Conservation (phyloP, 371 early-diverging fungal genomes). For the Haplosporangium sp. region DNA sequence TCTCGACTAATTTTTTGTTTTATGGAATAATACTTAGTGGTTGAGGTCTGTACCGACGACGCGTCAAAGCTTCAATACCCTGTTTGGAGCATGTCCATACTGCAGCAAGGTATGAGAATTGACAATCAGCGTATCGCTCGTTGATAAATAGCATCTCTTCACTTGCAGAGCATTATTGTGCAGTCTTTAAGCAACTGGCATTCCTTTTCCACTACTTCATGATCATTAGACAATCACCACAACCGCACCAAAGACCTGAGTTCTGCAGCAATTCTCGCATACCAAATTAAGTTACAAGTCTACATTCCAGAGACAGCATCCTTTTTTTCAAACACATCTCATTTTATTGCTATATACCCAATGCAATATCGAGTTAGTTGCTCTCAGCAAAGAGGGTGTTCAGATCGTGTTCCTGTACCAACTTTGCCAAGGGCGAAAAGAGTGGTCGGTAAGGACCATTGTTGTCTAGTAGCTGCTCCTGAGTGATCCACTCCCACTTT, state of each 20-base stretch:
- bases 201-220: neutral
- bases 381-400: slow-evolving; percentile 20
- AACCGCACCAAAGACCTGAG: slow-evolving; percentile 25
- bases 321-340: neutral
- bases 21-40: slow-evolving; percentile 53
- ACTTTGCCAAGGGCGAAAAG: slow-evolving; percentile 58
- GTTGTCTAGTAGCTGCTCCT: slow-evolving; percentile 55
- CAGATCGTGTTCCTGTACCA: slow-evolving; percentile 34
- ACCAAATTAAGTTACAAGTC: neutral
- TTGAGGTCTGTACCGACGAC: slow-evolving; percentile 63
- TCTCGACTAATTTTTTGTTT: neutral
- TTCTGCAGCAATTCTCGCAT: neutral
- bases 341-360: neutral
- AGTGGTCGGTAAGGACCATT: slow-evolving; percentile 53
- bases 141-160: too few relatives aligned
- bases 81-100: slow-evolving; percentile 67
- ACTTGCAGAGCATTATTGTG: too few relatives aligned
- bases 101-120: slow-evolving; percentile 59
- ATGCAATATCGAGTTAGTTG: neutral
- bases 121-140: too few relatives aligned
- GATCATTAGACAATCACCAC: slow-evolving; percentile 38
- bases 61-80: slow-evolving; percentile 63
- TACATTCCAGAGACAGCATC: neutral
- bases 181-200: neutral
- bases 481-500: slow-evolving; percentile 66